Conservation (phyloP, 495 filamentous ascomycete genomes). For the Penicillium verhagenii region DNA sequence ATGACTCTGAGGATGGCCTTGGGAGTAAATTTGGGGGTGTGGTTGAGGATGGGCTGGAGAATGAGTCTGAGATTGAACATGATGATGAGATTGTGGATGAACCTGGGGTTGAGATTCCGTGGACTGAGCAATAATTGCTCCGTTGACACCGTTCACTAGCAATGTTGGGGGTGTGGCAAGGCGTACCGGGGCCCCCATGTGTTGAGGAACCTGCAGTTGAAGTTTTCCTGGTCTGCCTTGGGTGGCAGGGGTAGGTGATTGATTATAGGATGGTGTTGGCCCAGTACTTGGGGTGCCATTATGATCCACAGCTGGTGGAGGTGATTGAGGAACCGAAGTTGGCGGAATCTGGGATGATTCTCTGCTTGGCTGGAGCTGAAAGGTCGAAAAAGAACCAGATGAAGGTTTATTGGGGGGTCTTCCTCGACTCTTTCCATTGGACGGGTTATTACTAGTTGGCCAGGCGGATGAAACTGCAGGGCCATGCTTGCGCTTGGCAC, state of each 20-base stretch:
- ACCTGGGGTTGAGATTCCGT: not conserved
- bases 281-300: conserved; percentile 18
- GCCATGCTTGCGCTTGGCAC: conserved; percentile 73
- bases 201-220: conserved; percentile 78
- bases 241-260: conserved; percentile 29
- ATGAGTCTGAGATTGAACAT: not conserved
- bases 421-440: conserved; percentile 75
- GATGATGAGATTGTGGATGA: not conserved
- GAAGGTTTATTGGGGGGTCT: conserved; percentile 81
- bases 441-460: conserved; percentile 65
- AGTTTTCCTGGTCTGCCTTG: conserved; percentile 51
- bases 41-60: not conserved
- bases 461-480: conserved; percentile 95
- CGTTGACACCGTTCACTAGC: conserved; percentile 63
- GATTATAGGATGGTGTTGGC: conserved; percentile 23
- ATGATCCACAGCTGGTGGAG: conserved; percentile 28
- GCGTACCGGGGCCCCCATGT: conserved; percentile 69
- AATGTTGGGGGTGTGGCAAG: conserved; percentile 75
- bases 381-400: conserved; percentile 80
- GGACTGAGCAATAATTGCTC: conserved; percentile 6
- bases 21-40: not conserved
- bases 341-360: conserved; percentile 31
- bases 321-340: conserved; percentile 27
- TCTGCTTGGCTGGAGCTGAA: conserved; percentile 67
- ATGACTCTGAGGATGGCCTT: too few species aligned